Percentiles rank a stretch among this genome's conserved stretches.
Evolutionary conservation across 352 stramenopile genomes (phyloP).

Genomic region (Globisporangium nunn): DNA sequence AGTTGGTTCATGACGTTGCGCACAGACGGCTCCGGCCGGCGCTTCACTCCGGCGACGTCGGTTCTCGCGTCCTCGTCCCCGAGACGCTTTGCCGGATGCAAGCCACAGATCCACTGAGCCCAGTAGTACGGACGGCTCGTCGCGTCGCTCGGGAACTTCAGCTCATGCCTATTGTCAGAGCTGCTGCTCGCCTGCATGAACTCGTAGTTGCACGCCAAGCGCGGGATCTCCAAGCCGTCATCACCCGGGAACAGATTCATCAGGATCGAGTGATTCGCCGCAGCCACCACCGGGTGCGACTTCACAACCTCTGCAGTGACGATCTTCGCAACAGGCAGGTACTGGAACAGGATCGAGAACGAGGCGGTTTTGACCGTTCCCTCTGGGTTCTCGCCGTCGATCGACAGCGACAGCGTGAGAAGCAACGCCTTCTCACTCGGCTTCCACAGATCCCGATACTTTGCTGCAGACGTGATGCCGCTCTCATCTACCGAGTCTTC

Average conservation of each 20-base stretch:
- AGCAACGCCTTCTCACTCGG: conserved; percentile 44
- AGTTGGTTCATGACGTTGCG: conserved; percentile 61
- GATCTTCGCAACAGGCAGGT: conserved; percentile 41
- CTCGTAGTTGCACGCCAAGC: conserved; percentile 38
- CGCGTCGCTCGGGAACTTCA: conserved; percentile 35
- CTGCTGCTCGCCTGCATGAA: conserved; percentile 20
- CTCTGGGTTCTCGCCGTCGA: conserved; percentile 28
- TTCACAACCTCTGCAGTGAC: conserved; percentile 49
- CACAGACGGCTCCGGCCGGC: conserved; percentile 55
- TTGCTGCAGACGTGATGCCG: neutral
- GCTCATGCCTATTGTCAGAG: conserved; percentile 15
- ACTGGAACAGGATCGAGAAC: conserved; percentile 61
- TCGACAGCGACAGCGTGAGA: conserved; percentile 32
- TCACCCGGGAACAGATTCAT: conserved; percentile 64
- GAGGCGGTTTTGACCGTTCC: conserved; percentile 18
- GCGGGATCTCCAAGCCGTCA: conserved; percentile 35
- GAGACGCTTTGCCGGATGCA: conserved; percentile 42
- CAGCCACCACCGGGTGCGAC: neutral
- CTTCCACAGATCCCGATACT: conserved; percentile 35
- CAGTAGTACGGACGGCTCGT: conserved; percentile 55
- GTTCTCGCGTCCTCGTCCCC: neutral
- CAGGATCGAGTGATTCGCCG: conserved; percentile 21
- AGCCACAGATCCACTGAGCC: conserved; percentile 69
- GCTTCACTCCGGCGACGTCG: conserved; percentile 4
- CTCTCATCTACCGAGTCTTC: conserved; percentile 9